Evolutionary conservation across 2,329 filamentous ascomycete species (phyloP), one percentile per base, ranked within the genome.

Genomic region (Alternaria sp.): DNA sequence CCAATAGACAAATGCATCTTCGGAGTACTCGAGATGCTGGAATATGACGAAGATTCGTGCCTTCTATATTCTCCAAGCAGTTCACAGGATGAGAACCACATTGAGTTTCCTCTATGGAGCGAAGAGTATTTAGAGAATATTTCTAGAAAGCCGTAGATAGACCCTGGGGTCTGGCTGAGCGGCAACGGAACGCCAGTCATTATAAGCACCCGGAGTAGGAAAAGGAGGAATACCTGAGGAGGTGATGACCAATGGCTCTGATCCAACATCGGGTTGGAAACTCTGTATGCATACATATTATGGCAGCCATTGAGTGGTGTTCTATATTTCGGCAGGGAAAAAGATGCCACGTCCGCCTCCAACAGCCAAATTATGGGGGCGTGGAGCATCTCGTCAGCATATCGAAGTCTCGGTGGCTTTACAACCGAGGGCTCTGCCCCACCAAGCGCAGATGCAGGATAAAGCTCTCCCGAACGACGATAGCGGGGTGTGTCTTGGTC

Each of bases 401-500:
- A 26, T 26, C 13, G 13, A 48, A 3, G 44, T 34, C 44, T 48
- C 44, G 44, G 44, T 24, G 13, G 44, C 44, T 34, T 48, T 48
- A 48, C 44, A 48, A 48, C 44, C 44, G 44, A 48, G 29, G 11
- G 21, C 21, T 28, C 4, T 11, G 48, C 48, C 48, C 48, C 48
- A 39, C 48, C 33, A 39, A 3, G 48, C 48, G 48, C 48, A 50
- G 34, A 17, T 1, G 37, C 45, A 24, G n/a, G 26, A 41, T 48
- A 48, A 40, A 31, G 44, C 29, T 33, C 21, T 34, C 44, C 42
- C 50, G 50, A 62, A 63, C 63, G 56, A 65, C 57, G 62, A 62
- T 58, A 67, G 67, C 58, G 65, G 68, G 68, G 67, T 61, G 61
- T 61, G 45, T 58, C 34, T 42, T 53, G 49, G 57, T 63, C 67